A percentile compares a stretch with the other conserved stretches of the same genome.
Evolutionary conservation across 1,284 basidiomycete genomes (phyloP).

Genomic region (Malassezia sympodialis): DNA sequence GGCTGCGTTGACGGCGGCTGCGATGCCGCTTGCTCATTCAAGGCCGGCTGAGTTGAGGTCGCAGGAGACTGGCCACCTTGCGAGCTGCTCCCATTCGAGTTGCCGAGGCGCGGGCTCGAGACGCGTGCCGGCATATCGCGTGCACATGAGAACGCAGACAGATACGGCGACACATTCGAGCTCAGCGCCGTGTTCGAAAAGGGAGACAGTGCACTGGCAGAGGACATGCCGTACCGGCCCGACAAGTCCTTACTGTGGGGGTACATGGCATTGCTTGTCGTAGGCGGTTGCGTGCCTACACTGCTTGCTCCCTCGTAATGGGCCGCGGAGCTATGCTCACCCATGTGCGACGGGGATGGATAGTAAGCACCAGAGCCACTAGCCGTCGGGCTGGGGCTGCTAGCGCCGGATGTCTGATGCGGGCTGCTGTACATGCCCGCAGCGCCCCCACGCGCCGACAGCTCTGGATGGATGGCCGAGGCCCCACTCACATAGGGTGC

Average conservation of each 20-base stretch:
- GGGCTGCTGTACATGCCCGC: slow-evolving; percentile 5
- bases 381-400: slow-evolving; percentile 5
- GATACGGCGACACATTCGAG: slow-evolving; percentile 42
- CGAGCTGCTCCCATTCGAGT: slow-evolving; percentile 8
- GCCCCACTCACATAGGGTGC: slow-evolving; percentile 7
- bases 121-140: slow-evolving; percentile 38
- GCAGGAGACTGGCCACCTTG: neutral
- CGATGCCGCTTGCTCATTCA: neutral
- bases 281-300: neutral
- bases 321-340: neutral
- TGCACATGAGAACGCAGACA: slow-evolving; percentile 45
- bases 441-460: slow-evolving; percentile 3
- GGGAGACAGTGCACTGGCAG: slow-evolving; percentile 35
- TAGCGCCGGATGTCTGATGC: slow-evolving; percentile 2
- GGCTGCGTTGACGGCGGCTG: neutral
- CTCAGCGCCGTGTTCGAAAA: slow-evolving; percentile 43
- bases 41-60: neutral
- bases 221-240: slow-evolving; percentile 33
- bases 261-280: neutral
- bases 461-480: neutral
- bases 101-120: slow-evolving; percentile 29
- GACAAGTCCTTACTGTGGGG: slow-evolving; percentile 24
- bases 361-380: neutral
- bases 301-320: neutral
- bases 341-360: neutral